Base-by-base conservation (phyloP, 73 alveolate genomes). In the Tetrahymena malaccensis region DNA sequence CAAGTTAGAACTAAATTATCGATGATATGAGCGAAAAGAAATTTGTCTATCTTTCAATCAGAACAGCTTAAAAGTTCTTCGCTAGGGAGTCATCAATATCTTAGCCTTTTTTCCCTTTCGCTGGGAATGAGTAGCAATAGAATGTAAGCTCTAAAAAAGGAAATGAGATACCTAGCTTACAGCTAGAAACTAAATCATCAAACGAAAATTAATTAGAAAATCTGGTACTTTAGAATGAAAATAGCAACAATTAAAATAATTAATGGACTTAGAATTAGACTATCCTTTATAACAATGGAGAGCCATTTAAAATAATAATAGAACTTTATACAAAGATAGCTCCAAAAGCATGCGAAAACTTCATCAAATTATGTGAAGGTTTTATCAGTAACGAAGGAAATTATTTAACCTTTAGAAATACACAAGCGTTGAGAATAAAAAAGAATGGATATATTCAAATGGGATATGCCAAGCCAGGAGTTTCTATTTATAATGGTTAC, bases 291-390 rank as follows among this genome's bases (percentile, higher is more conserved):
- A 70, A 70, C 19, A 70, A 70, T 70, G 89, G 89, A 70, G 89
- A 70, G 21, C 89, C 89, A 22, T 85, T 43, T 85, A 55, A 93
- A 22, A 2, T 95, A 21, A 95, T 95, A 31, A 33, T 95, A 25
- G 97, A 95, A 37, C 93, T 95, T 25, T 95, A 95, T 95, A 85
- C 84, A 22, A 94, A 95, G 10, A 84, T 43, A 85, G 97, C 97
- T 34, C 97, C 97, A 31, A 95, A 95, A 55, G 97, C 97, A 31
- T 95, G 97, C 35, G 94, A 95, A 21, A 95, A 95, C 11, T 95
- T 95, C 55, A 55, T 95, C 3, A 34, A 89, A 35, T 58, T 95
- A 33, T 95, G 97, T 93, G 94, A 95, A 38, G 97, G 97, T 8
- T 93, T 70, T 31, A 70, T 95, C 95, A 95, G 40, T 10, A 95